phyloP scores from a whole-genome alignment of 176 grass and related monocot genomes.

The Secale cereale region DNA sequence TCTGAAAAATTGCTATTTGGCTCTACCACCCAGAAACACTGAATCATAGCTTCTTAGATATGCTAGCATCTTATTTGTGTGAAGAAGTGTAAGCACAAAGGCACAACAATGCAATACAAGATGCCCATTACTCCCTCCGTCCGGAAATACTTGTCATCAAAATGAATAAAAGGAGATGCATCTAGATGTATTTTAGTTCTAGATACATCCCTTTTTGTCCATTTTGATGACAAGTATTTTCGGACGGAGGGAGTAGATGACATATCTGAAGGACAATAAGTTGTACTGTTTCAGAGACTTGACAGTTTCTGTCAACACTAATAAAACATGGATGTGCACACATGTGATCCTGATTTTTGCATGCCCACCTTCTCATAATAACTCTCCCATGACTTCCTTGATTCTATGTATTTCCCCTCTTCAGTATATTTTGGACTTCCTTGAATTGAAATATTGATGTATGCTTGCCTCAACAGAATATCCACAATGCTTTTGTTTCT shows the following conservation, averaged over 20 bases:
- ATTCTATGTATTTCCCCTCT: background rate
- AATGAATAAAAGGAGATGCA: too few species aligned
- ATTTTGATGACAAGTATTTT: too few species aligned
- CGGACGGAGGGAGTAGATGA: too few species aligned
- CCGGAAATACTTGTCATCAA: too few species aligned
- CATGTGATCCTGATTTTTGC: background rate
- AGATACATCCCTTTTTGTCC: too few species aligned
- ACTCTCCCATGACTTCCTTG: background rate
- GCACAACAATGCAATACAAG: background rate
- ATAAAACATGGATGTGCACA: background rate
- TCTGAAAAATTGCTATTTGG: background rate
- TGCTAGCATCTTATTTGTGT: background rate
- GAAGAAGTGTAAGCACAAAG: constrained; percentile 4
- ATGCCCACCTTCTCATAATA: background rate
- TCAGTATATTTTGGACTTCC: background rate
- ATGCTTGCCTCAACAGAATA: constrained; percentile 9
- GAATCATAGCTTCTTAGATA: background rate
- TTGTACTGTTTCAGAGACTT: constrained; percentile 1
- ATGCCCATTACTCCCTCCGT: too few species aligned
- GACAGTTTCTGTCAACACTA: background rate
- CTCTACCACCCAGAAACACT: background rate
- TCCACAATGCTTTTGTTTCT: background rate
- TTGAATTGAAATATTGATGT: background rate
- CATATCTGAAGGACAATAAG: background rate
- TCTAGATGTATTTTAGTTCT: too few species aligned